phyloP scores from a whole-genome alignment of 2,329 filamentous ascomycete genomes.

The Lecanoromycetidae sp. region DNA sequence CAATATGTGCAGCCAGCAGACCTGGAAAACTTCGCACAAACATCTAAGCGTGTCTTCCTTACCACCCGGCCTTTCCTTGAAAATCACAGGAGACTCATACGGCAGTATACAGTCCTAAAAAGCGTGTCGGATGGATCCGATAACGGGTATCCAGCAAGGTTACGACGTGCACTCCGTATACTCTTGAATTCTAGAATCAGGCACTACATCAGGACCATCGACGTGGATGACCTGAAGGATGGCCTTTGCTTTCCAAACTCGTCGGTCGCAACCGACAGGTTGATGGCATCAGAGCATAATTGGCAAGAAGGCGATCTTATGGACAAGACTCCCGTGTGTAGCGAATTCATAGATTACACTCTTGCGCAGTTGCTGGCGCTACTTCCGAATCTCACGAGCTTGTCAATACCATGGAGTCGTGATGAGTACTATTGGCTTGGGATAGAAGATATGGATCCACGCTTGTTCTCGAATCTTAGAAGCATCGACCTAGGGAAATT shows the following conservation, averaged over 20 bases:
- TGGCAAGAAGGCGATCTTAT: neutral
- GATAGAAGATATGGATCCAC: neutral
- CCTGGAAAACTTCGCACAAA: neutral
- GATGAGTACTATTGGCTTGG: neutral
- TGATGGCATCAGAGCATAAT: too few species aligned
- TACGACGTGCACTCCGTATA: too few species aligned
- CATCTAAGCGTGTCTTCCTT: neutral
- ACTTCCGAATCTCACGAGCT: neutral
- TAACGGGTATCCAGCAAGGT: neutral
- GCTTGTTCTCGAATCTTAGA: neutral
- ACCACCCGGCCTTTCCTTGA: neutral
- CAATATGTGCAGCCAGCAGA: neutral
- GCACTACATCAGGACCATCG: too few species aligned
- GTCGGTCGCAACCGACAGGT: too few species aligned
- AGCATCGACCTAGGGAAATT: neutral
- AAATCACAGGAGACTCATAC: neutral
- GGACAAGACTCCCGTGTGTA: neutral
- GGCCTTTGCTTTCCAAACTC: too few species aligned
- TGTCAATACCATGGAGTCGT: neutral
- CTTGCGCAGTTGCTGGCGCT: neutral
- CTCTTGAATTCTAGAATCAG: too few species aligned
- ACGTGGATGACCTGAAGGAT: too few species aligned
- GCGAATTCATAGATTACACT: neutral
- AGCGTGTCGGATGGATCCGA: neutral
- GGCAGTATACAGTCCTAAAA: neutral